Percentiles rank a stretch among this genome's conserved stretches.
phyloP scores from a whole-genome alignment of 306 rosid species.

The Cicer arietinum region DNA sequence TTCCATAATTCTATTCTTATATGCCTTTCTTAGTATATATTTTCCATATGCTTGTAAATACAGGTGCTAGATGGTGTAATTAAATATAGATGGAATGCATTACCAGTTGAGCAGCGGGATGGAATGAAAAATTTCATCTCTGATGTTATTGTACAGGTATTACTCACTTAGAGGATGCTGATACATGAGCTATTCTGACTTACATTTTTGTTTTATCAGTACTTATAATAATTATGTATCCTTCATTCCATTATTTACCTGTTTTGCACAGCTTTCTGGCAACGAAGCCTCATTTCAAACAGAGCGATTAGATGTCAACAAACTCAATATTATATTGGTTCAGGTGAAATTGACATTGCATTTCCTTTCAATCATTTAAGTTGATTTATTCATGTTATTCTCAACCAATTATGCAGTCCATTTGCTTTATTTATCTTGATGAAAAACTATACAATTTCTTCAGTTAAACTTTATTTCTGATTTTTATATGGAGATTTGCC shows the following conservation, averaged over 20 bases:
- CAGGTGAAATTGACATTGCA: conserved; percentile 62
- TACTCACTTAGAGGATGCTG: background rate
- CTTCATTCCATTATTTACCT: conserved; percentile 30
- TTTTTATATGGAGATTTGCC: background rate
- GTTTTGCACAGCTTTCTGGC: conserved; percentile 75
- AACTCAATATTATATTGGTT: conserved; percentile 91
- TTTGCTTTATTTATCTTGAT: background rate
- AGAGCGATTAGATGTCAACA: conserved; percentile 96
- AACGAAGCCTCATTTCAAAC: conserved; percentile 79
- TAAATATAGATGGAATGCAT: conserved; percentile 96
- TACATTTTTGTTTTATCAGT: conserved; percentile 15
- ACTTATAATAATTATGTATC: conserved; percentile 4
- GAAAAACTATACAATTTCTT: background rate
- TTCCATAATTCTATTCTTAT: background rate
- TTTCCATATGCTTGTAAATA: conserved; percentile 11
- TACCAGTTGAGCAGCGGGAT: conserved; percentile 90
- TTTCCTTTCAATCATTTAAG: conserved; percentile 9
- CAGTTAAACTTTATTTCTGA: background rate
- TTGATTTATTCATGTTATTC: background rate
- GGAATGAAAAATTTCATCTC: conserved; percentile 99
- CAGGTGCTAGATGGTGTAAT: conserved; percentile 99
- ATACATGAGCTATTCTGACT: conserved; percentile 8
- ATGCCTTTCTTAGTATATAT: conserved; percentile 2
- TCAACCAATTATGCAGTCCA: background rate
- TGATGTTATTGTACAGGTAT: conserved; percentile 93